Evolutionary conservation across 768 basidiomycete genomes (phyloP), one percentile per base, ranked within the genome.

Genomic region (Naganishia onofrii): DNA sequence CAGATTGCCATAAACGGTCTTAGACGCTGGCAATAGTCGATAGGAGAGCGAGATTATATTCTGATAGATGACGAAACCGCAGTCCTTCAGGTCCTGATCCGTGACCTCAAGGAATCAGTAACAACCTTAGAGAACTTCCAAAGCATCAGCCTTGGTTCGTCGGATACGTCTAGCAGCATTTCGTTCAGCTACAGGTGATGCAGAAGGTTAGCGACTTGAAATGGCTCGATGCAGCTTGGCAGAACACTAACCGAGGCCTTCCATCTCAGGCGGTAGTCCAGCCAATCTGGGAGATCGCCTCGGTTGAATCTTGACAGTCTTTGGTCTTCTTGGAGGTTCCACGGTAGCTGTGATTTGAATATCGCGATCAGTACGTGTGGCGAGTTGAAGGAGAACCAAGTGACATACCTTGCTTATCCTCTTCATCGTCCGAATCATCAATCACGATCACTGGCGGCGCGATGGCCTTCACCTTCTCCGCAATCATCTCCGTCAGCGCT

Each of bases 261-360:
- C 60, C 60, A 63, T 63, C 60, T 63, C 60, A 29, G 60, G 60
- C 17, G 60, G 60, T 34, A 63, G 42, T 26, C 60, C 60, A 34
- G 60, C 60, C n/a, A 63, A 42, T 63, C 60, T 38, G 15, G 60
- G 60, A 23, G 60, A 63, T 44, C 60, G 38, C 42, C 60, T 63
- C 0, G 60, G 60, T 44, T 63, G 42, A 15, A 63, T 42, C 23
- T 38, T 42, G 21, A 63, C 23, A 19, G 29, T 63, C 42, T 63
- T 63, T 44, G 60, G 38, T 63, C 60, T 63, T 29, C 60, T 63
- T 8, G 60, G 60, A 23, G 60, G 60, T 17, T 63, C 60, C 13
- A 63, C 60, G 23, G 60, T 63, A 26, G 60, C 60, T 63, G 60
- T 55, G 21, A 44, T 23, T 12, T 42, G 34, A n/a, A 38, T n/a